Base-by-base conservation (phyloP, 148 eudicot species). In the Oxyria digyna region DNA sequence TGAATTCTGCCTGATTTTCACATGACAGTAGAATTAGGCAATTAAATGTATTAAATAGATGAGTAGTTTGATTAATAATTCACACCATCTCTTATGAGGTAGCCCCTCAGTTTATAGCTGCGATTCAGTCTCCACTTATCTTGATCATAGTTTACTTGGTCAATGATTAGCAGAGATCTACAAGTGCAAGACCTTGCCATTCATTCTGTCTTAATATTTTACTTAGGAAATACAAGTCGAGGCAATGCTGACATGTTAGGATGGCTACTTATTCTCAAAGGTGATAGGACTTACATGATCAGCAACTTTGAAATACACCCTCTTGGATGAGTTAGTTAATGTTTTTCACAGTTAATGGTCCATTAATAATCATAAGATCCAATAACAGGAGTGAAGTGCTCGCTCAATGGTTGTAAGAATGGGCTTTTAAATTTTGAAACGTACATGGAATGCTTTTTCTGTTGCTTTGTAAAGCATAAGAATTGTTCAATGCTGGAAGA, bases 241-340 rank as follows among this genome's bases (percentile, higher is more conserved):
- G 38, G n/a, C 65, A 27, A 59, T 59, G 38, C 21, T 59, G 65
- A 59, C 37, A 59, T 59, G 65, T 59, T 59, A 59, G 37, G 65
- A 27, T 59, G 64, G 37, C 38, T 59, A 31, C 37, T 59, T 11
- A 54, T 54, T 23, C 62, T 54, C 62, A 23, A 10, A 54, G 62
- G 62, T 54, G 20, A 59, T 59, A 15, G 65, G 31, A 27, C 37
- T 38, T 59, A n/a, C n/a, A n/a, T n/a, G n/a, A n/a, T 59, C 21
- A 29, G 33, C 26, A 55, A 27, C 62, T 27, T 4, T 55, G 4
- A 55, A 20, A n/a, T n/a, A 0, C 33, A 55, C 17, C 33, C 17
- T 26, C n/a, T 55, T 49, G 26, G 4, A 49, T 49, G 55, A 49
- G 55, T 49, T 49, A 18, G 55, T 49, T 20, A 49, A 49, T 31